A percentile compares a stretch with the other conserved stretches of the same genome.
These are phyloP conservation scores for Lepiota venenata DNA, from an alignment of 768 basidiomycete genomes.

Conservation along the genomic window DNA sequence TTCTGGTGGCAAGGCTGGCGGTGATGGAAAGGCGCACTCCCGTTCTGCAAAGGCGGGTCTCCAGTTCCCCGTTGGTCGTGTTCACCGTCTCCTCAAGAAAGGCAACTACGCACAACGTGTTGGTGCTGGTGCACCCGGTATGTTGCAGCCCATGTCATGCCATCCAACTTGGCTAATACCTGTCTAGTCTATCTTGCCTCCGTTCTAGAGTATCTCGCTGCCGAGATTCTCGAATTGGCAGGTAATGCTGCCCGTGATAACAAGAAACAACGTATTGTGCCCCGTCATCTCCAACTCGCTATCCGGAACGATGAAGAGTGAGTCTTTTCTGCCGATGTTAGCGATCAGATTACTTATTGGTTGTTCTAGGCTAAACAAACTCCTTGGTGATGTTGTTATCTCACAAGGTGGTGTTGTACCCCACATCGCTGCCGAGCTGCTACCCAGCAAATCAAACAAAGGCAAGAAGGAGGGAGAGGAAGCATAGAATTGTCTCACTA, in stretches of 20 bases:
- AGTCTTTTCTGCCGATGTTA: conserved; percentile 19
- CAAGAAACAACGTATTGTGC: conserved; percentile 95
- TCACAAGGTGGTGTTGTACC: conserved; percentile 95
- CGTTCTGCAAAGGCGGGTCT: conserved; percentile 77
- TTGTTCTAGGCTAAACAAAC: conserved; percentile 53
- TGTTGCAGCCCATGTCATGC: conserved; percentile 11
- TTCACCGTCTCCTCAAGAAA: conserved; percentile 84
- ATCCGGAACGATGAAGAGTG: conserved; percentile 94
- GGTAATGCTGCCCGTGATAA: conserved; percentile 89
- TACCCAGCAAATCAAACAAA: conserved; percentile 24
- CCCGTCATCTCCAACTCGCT: conserved; percentile 91
- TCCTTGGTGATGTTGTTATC: conserved; percentile 83
- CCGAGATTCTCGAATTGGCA: conserved; percentile 92
- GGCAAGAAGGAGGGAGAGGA: conserved; percentile 40
- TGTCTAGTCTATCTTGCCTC: conserved; percentile 82
- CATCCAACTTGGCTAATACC: neutral
- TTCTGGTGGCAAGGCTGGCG: conserved; percentile 65
- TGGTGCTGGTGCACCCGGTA: conserved; percentile 84
- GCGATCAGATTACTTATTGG: neutral
- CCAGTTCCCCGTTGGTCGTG: conserved; percentile 91
- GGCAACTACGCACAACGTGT: conserved; percentile 87
- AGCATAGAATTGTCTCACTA: conserved; percentile 21
- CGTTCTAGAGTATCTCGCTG: conserved; percentile 89
- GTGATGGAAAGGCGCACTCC: conserved; percentile 54
- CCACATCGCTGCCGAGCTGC: conserved; percentile 53